Evolutionary conservation across 1,139 yeast genomes (phyloP).

Genomic region (Candida sojae): DNA sequence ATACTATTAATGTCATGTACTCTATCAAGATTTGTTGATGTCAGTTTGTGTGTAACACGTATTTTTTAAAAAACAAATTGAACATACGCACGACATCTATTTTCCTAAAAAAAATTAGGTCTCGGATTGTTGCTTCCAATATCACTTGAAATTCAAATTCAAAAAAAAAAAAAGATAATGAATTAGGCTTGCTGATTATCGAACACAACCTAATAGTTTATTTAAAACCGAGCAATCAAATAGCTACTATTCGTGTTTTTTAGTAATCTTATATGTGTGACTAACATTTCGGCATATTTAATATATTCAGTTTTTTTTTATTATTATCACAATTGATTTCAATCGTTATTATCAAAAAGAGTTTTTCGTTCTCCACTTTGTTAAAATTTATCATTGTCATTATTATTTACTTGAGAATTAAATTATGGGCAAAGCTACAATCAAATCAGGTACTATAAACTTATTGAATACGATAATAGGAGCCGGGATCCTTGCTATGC

Average conservation of each 20-base stretch:
- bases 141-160: background rate
- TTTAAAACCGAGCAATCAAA: background rate
- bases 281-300: background rate
- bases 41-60: background rate
- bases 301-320: background rate
- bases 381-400: too few species aligned
- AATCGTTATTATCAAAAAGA: background rate
- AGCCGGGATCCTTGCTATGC: slow-evolving; percentile 61
- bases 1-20: background rate
- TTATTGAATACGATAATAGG: slow-evolving; percentile 56
- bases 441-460: slow-evolving; percentile 53
- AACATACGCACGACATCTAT: background rate
- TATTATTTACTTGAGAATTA: too few species aligned
- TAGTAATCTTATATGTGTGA: background rate
- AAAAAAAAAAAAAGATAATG: too few species aligned
- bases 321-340: too few species aligned
- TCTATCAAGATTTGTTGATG: background rate
- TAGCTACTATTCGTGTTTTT: too few species aligned
- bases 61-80: background rate
- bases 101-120: background rate
- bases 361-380: too few species aligned
- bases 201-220: too few species aligned
- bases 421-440: slow-evolving; percentile 36
- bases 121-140: background rate
- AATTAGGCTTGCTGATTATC: too few species aligned